Evolutionary conservation across 176 grass and related monocot genomes (phyloP).

Genomic region (Oryza rufipogon): DNA sequence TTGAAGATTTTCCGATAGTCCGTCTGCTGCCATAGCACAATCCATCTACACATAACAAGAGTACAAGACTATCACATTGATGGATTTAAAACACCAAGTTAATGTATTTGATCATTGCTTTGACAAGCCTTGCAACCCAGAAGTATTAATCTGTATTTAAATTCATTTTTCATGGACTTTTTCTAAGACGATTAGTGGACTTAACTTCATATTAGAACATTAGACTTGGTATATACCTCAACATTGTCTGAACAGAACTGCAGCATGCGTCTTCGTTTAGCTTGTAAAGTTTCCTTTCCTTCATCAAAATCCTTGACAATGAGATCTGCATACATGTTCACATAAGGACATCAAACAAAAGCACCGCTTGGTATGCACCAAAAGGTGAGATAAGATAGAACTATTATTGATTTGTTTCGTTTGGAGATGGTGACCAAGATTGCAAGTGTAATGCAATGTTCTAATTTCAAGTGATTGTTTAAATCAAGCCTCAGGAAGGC

Average conservation of each 20-base stretch:
- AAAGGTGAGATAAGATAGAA: neutral
- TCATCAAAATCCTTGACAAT: conserved; percentile 63
- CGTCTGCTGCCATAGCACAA: conserved; percentile 60
- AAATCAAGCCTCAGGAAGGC: conserved; percentile 2
- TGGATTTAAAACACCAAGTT: conserved; percentile 24
- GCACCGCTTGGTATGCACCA: neutral
- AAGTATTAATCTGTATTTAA: conserved; percentile 8
- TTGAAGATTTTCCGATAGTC: conserved; percentile 64
- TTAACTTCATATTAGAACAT: neutral
- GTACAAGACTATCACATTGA: conserved; percentile 23
- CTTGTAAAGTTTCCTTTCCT: conserved; percentile 75
- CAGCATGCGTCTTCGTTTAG: conserved; percentile 85
- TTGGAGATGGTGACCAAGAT: neutral
- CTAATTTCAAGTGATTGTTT: neutral
- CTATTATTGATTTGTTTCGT: neutral
- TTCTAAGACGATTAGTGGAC: neutral
- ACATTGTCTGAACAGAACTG: conserved; percentile 79
- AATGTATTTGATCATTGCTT: conserved; percentile 1
- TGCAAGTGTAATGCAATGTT: conserved; percentile 27
- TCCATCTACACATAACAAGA: conserved; percentile 52
- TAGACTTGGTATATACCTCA: conserved; percentile 45
- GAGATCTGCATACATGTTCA: conserved; percentile 48
- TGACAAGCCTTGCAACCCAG: conserved; percentile 10
- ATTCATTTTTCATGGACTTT: neutral
- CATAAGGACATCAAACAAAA: conserved; percentile 32